Evolutionary conservation across 768 basidiomycete genomes (phyloP).

Genomic region (Boletellus sp.): DNA sequence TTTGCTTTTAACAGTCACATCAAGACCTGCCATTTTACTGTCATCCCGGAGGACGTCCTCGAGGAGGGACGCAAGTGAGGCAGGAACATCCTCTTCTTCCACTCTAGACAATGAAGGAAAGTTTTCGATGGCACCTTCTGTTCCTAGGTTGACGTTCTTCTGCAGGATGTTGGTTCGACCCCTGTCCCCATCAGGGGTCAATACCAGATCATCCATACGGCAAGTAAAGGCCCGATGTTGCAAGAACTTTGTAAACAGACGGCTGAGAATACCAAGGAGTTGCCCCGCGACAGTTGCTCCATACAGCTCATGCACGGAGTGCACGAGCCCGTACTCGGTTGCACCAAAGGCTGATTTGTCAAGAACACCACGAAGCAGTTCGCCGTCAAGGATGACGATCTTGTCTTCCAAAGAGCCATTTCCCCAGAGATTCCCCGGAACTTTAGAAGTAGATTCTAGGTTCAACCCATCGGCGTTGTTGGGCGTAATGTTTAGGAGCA

Average conservation of each 20-base stretch:
- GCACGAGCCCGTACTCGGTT: constrained; percentile 92
- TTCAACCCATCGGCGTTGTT: constrained; percentile 75
- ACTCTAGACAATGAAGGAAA: constrained; percentile 68
- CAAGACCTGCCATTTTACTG: constrained; percentile 94
- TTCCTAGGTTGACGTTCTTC: constrained; percentile 68
- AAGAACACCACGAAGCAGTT: constrained; percentile 88
- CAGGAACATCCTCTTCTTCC: constrained; percentile 50
- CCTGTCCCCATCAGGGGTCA: constrained; percentile 78
- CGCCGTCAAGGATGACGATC: constrained; percentile 88
- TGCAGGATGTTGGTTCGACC: constrained; percentile 65
- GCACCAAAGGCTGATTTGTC: constrained; percentile 99
- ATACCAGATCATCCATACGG: constrained; percentile 94
- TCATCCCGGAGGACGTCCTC: constrained; percentile 94
- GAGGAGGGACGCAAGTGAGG: constrained; percentile 61
- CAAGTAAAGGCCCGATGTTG: constrained; percentile 98
- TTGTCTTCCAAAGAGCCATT: constrained; percentile 75
- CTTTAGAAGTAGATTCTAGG: constrained; percentile 81
- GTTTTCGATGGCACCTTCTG: constrained; percentile 85
- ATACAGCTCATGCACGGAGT: constrained; percentile 95
- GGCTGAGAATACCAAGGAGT: constrained; percentile 88
- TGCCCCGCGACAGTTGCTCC: constrained; percentile 86
- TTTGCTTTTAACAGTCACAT: constrained; percentile 85
- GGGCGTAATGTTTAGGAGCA: constrained; percentile 90
- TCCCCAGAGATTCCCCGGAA: constrained; percentile 85
- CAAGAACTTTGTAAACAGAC: constrained; percentile 94